Evolutionary conservation across 1,284 basidiomycete genomes (phyloP).

Genomic region (Neonothopanus nambi): DNA sequence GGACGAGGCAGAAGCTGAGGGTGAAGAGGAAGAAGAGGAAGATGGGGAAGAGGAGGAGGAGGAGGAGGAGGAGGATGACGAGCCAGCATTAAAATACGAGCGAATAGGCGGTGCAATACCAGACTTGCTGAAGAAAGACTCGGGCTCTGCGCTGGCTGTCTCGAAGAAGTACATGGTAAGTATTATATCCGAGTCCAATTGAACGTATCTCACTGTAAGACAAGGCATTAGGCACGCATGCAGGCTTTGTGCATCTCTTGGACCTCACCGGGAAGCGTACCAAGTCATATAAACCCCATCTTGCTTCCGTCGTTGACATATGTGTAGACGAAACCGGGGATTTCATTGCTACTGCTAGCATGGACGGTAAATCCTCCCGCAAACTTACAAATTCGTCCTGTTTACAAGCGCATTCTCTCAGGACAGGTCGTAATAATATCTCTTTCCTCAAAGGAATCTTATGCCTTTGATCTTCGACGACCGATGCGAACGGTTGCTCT

Average conservation of each 20-base stretch:
- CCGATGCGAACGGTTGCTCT: conserved; percentile 90
- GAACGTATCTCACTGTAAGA: conserved; percentile 14
- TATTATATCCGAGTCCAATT: background rate
- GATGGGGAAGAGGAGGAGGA: conserved; percentile 56
- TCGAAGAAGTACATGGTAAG: conserved; percentile 76
- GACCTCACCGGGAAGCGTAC: conserved; percentile 80
- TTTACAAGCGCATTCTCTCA: conserved; percentile 29
- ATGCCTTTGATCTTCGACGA: conserved; percentile 90
- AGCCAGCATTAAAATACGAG: conserved; percentile 89
- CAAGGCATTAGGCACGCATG: conserved; percentile 88
- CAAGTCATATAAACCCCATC: conserved; percentile 91
- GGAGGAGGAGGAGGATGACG: conserved; percentile 73
- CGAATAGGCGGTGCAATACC: conserved; percentile 74
- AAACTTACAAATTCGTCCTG: background rate
- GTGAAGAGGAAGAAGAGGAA: conserved; percentile 37
- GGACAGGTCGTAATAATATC: conserved; percentile 92
- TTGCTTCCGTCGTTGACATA: conserved; percentile 88
- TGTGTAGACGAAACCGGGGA: conserved; percentile 85
- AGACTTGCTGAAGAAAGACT: conserved; percentile 87
- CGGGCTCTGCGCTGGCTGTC: conserved; percentile 80
- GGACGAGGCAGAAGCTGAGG: conserved; percentile 31
- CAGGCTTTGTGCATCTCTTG: conserved; percentile 88
- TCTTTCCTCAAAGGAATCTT: conserved; percentile 78
- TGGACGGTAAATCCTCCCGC: conserved; percentile 73
- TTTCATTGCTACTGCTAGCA: conserved; percentile 90